A percentile compares a stretch with the other conserved stretches of the same genome.
phyloP scores from a whole-genome alignment of 805 yeast species.

The Monosporozyma unispora region DNA sequence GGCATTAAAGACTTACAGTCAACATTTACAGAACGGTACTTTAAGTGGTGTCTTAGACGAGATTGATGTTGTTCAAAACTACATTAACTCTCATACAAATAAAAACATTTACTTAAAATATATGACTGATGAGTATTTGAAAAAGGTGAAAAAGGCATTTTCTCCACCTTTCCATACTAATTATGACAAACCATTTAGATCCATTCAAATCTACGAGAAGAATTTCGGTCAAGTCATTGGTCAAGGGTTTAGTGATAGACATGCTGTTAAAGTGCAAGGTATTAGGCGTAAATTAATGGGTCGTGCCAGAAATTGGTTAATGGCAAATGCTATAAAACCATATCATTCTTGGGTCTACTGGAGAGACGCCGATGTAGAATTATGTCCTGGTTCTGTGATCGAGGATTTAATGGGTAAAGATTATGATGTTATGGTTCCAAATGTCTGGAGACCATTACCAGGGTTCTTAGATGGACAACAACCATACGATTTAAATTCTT shows the following conservation, averaged over 20 bases:
- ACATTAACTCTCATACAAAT: constrained; percentile 38
- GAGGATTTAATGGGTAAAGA: constrained; percentile 62
- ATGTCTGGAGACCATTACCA: constrained; percentile 97
- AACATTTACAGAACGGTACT: constrained; percentile 64
- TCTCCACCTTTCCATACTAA: constrained; percentile 56
- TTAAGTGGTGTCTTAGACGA: constrained; percentile 35
- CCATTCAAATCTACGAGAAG: constrained; percentile 69
- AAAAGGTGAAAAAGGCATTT: constrained; percentile 49
- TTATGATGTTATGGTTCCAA: constrained; percentile 69
- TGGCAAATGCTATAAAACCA: constrained; percentile 64
- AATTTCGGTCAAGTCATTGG: constrained; percentile 82
- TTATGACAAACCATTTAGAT: constrained; percentile 62
- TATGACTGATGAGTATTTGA: constrained; percentile 58
- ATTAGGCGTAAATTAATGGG: constrained; percentile 80
- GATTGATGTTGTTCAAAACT: constrained; percentile 32
- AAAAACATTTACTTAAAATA: constrained; percentile 57
- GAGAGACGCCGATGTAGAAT: constrained; percentile 81
- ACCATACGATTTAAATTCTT: constrained; percentile 91
- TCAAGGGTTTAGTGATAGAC: constrained; percentile 76
- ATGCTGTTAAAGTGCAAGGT: constrained; percentile 79
- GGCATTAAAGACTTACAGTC: constrained; percentile 53
- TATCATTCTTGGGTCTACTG: constrained; percentile 88
- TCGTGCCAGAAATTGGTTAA: constrained; percentile 76
- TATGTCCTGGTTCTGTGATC: constrained; percentile 70
- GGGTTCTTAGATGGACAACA: constrained; percentile 74